These are phyloP conservation scores for Kluyveromyces lactis DNA, from an alignment of 805 yeast genomes.

Conservation along the genomic window DNA sequence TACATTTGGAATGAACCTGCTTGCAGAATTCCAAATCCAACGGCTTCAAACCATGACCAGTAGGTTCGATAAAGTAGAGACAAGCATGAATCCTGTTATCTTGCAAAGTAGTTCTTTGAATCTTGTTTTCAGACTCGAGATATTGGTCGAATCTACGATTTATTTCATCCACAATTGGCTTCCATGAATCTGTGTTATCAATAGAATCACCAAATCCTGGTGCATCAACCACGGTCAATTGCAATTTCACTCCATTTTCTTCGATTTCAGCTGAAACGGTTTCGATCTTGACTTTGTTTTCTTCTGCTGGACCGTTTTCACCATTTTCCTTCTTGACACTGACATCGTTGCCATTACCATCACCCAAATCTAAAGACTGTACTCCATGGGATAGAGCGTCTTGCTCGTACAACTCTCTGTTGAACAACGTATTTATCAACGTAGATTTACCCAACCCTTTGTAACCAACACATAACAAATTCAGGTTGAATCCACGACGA, in stretches of 20 bases:
- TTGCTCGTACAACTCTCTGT: constrained; percentile 43
- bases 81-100: constrained; percentile 92
- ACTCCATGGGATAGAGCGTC: constrained; percentile 10
- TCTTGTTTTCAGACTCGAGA: constrained; percentile 81
- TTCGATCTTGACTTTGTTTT: constrained; percentile 43
- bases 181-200: constrained; percentile 75
- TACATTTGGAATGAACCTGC: constrained; percentile 81
- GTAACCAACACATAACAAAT: constrained; percentile 86
- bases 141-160: constrained; percentile 78
- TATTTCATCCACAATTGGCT: constrained; percentile 85
- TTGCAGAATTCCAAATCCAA: constrained; percentile 85
- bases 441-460: constrained; percentile 91
- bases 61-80: constrained; percentile 91
- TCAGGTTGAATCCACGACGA: constrained; percentile 81
- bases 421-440: constrained; percentile 82
- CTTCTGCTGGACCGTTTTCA: constrained; percentile 11
- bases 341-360: not conserved
- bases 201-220: constrained; percentile 93
- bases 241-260: constrained; percentile 87
- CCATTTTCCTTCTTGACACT: constrained; percentile 5
- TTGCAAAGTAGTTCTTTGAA: constrained; percentile 58
- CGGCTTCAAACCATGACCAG: constrained; percentile 87
- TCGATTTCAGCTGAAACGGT: constrained; percentile 66
- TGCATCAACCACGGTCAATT: constrained; percentile 75
- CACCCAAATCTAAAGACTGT: constrained; percentile 1